Evolutionary conservation across 129 eudicot genomes (phyloP).

Genomic region (Scalesia atractyloides): DNA sequence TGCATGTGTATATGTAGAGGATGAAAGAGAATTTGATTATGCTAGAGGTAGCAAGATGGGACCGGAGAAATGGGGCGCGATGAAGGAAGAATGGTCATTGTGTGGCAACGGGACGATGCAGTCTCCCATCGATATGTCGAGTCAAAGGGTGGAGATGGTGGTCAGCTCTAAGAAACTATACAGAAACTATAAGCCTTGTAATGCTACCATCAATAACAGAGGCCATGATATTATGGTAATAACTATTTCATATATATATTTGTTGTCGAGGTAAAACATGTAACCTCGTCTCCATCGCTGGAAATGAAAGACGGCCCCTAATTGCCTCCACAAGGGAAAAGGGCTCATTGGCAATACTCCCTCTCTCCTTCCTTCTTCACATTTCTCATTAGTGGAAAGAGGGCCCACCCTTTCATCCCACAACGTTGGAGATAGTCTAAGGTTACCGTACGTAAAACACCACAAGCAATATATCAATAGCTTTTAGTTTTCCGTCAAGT

Average conservation of each 20-base stretch:
- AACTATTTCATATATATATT: background rate
- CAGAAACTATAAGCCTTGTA: constrained; percentile 35
- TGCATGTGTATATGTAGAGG: constrained; percentile 32
- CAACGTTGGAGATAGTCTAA: too few species aligned
- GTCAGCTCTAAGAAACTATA: constrained; percentile 16
- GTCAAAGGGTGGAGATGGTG: constrained; percentile 33
- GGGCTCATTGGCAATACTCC: too few species aligned
- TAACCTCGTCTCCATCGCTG: too few species aligned
- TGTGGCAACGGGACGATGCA: constrained; percentile 63
- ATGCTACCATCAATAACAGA: constrained; percentile 48
- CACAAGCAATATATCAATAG: too few species aligned
- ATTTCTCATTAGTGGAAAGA: too few species aligned
- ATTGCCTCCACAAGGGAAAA: too few species aligned
- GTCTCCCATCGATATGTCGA: constrained; percentile 56
- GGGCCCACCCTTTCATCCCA: too few species aligned
- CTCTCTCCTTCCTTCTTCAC: too few species aligned
- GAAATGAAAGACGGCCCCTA: too few species aligned
- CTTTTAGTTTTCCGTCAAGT: too few species aligned
- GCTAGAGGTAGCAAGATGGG: constrained; percentile 41
- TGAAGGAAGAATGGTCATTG: constrained; percentile 55
- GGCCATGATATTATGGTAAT: constrained; percentile 62
- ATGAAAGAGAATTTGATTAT: constrained; percentile 62
- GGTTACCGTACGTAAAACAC: too few species aligned
- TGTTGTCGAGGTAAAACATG: too few species aligned
- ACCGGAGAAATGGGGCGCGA: constrained; percentile 57